Evolutionary conservation across 495 filamentous ascomycete genomes (phyloP).

Genomic region (Penicillium longicatenatum): DNA sequence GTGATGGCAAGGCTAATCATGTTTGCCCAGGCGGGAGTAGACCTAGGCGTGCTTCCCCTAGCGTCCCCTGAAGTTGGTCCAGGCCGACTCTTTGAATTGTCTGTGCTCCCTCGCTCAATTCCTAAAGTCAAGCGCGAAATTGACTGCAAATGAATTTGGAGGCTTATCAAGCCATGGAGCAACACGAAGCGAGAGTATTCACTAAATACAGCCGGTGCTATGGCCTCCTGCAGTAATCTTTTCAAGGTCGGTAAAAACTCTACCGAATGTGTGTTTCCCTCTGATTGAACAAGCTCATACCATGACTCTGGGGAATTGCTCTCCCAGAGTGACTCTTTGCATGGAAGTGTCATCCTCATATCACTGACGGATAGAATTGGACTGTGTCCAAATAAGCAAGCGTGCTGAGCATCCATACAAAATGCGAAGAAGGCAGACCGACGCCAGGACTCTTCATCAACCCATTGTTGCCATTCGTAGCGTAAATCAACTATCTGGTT

Average conservation of each 20-base stretch:
- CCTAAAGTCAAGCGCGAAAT: not conserved
- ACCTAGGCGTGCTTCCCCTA: not conserved
- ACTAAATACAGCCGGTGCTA: not conserved
- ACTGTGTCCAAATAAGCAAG: slow-evolving; percentile 22
- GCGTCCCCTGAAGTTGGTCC: not conserved
- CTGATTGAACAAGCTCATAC: not conserved
- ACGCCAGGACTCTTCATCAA: slow-evolving; percentile 17
- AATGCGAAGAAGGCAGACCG: slow-evolving; percentile 26
- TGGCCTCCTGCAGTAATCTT: not conserved
- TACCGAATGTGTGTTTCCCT: not conserved
- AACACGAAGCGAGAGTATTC: not conserved
- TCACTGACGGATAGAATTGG: slow-evolving; percentile 21
- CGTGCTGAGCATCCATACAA: slow-evolving; percentile 26
- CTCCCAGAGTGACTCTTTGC: slow-evolving; percentile 21
- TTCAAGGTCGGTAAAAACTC: not conserved
- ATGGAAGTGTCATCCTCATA: slow-evolving; percentile 18
- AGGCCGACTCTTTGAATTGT: not conserved
- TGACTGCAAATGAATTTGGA: not conserved
- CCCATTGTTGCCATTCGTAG: slow-evolving; percentile 17
- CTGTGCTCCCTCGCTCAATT: not conserved
- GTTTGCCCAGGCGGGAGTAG: not conserved
- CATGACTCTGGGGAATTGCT: slow-evolving; percentile 5
- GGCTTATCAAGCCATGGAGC: not conserved
- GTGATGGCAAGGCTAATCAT: not conserved
- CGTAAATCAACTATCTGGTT: not conserved